Conservation (phyloP, 1,139 yeast species). For the Kluyveromyces sp. region DNA sequence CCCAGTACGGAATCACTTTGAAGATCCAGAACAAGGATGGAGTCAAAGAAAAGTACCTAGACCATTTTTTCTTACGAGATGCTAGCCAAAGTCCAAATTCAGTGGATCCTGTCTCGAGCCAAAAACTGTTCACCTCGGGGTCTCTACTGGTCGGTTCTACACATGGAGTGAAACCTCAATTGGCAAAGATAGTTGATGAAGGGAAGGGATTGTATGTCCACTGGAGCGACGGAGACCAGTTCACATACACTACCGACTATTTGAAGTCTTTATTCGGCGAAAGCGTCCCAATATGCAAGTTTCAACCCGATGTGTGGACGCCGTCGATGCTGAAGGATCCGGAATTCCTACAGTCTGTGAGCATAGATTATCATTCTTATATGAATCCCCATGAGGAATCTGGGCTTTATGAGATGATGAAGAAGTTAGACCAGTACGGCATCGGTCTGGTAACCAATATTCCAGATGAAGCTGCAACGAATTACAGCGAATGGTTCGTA, state of each 20-base stretch:
- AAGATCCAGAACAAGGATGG: constrained; percentile 1
- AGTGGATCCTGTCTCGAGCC: constrained; percentile 51
- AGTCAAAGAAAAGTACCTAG: constrained; percentile 1
- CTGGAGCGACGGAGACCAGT: constrained; percentile 52
- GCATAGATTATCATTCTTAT: constrained; percentile 40
- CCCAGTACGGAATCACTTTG: constrained; percentile 3
- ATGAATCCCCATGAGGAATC: constrained; percentile 32
- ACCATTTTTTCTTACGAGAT: constrained; percentile 47
- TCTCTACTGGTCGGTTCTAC: constrained; percentile 33
- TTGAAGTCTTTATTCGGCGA: constrained; percentile 38
- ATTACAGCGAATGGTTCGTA: constrained; percentile 31
- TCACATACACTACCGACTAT: constrained; percentile 43
- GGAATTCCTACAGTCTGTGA: constrained; percentile 26
- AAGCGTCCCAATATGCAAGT: constrained; percentile 32
- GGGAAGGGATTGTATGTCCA: constrained; percentile 36
- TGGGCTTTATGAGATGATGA: constrained; percentile 38
- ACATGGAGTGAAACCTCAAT: constrained; percentile 27
- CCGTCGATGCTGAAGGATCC: constrained; percentile 24
- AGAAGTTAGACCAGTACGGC: constrained; percentile 52
- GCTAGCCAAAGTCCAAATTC: constrained; percentile 47
- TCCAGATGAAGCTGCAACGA: constrained; percentile 36
- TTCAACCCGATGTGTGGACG: constrained; percentile 40
- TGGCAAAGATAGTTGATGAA: constrained; percentile 31
- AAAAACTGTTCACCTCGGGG: constrained; percentile 62
- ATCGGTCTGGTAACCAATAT: constrained; percentile 48